phyloP scores from a whole-genome alignment of 2,329 filamentous ascomycete genomes.

The Esteya vermicola region DNA sequence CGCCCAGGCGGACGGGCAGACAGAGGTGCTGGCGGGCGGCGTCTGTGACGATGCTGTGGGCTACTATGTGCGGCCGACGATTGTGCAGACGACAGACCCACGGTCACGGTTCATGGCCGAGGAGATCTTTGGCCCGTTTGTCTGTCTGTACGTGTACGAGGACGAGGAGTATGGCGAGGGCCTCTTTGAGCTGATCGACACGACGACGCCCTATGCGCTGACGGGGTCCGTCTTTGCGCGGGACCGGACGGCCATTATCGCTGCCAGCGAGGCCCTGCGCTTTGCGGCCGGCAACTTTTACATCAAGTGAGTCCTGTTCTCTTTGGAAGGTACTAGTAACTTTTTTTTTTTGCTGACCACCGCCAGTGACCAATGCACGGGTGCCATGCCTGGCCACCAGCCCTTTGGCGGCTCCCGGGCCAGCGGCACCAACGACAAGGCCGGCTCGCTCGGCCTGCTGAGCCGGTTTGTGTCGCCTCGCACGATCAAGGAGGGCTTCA shows the following conservation, averaged over 20 bases:
- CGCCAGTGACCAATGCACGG: slow-evolving; percentile 44
- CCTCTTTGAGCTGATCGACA: slow-evolving; percentile 53
- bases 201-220: slow-evolving; percentile 53
- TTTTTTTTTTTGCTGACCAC: too few relatives aligned
- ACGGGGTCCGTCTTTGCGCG: slow-evolving; percentile 36
- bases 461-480: slow-evolving; percentile 35
- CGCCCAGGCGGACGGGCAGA: slow-evolving; percentile 24
- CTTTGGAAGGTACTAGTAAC: too few relatives aligned
- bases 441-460: slow-evolving; percentile 34
- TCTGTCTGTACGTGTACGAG: slow-evolving; percentile 31
- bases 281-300: slow-evolving; percentile 45
- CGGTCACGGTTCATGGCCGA: slow-evolving; percentile 27
- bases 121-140: slow-evolving; percentile 34
- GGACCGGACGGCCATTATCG: slow-evolving; percentile 29
- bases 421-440: slow-evolving; percentile 43
- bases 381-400: slow-evolving; percentile 40
- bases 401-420: slow-evolving; percentile 37
- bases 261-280: slow-evolving; percentile 34
- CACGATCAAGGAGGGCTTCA: slow-evolving; percentile 57
- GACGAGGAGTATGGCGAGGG: slow-evolving; percentile 27
- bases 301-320: too few relatives aligned
- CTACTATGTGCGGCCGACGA: slow-evolving; percentile 30
- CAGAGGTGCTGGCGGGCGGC: slow-evolving; percentile 30
- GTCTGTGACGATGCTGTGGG: slow-evolving; percentile 25
- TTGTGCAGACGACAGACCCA: slow-evolving; percentile 26